Evolutionary conservation across 202 grass and related monocot species (phyloP), one percentile per base, ranked within the genome.

Genomic region (Schoenoplectus triqueter): DNA sequence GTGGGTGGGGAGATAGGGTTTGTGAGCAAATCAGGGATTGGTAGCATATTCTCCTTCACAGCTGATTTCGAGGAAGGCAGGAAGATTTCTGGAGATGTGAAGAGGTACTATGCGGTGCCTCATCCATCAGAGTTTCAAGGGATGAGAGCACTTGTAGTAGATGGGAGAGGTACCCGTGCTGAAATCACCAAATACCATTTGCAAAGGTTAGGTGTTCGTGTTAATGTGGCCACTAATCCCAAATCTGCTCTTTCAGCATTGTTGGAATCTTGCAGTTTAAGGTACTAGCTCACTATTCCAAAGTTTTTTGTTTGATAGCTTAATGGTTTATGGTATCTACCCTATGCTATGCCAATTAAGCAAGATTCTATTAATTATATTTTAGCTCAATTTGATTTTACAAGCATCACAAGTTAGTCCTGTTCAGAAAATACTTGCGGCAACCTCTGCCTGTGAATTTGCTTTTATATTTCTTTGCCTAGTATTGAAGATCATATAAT

Each of bases 11-110:
- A 90, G 86, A 87, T 89, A 81, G 79, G 86, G 0, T 94, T 94
- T 85, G 73, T 79, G 47, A 92, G 90, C 83, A 90, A 90, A 63
- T 81, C 86, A 10, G 85, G 78, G 57, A 80, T 94, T 84, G 90
- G 92, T 5, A 92, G 90, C 87, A 94, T 90, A 56, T 94, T 95
- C 87, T 89, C 85, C 59, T 92, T 95, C 85, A 92, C 88, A 85
- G 89, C 87, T 69, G 77, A 86, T 75, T 92, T 91, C 49, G 88
- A 64, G 57, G 87, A 83, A 85, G 85, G 85, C n/a, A 57, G 73
- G 65, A 85, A 87, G 83, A 54, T 9, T 82, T 74, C 87, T 82
- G 89, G 80, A 1, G 89, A 92, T 88, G 86, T 87, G 50, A 92
- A 88, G 86, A 91, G 65, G 78, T 89, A 91, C 66, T 84, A 81